Evolutionary conservation across 1,284 basidiomycete species (phyloP), one percentile per base, ranked within the genome.

Genomic region (Rhodotorula sp.): DNA sequence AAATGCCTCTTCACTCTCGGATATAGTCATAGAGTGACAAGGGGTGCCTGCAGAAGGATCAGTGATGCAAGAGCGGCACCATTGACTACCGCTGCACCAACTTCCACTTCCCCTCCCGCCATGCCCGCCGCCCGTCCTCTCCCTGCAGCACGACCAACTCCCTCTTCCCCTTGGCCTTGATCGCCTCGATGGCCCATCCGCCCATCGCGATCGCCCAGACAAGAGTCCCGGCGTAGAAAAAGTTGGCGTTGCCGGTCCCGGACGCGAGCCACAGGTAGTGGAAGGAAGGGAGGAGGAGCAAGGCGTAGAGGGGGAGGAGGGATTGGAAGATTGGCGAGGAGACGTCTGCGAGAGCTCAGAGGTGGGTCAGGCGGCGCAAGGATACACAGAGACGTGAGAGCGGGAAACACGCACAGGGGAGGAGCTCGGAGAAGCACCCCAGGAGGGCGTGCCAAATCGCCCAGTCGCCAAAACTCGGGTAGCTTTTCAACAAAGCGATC

Each of bases 161-260:
- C 49, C 72, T 58, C 62, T 54, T 70, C n/a, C 68, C 70, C n/a
- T 39, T 26, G 29, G 70, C 73, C 46, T 67, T 54, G 51, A 72
- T 39, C 26, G 68, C 67, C 62, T 75, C 75, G 20, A 75, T 46
- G 12, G 58, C 39, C 63, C 74, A 64, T 5, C 68, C 70, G 2
- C 73, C 73, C 59, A 72, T 69, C 0, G 21, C 48, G 4, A 74
- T 49, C 0, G 75, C 93, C 81, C 95, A 95, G 7, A 99, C 95
- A 76, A 98, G 85, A 3, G 93, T 97, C 7, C 91, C 90, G 0
- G 96, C 96, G 79, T 97, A 99, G 84, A 93, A 98, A 83, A 99
- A 99, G 81, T 99, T 99, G 58, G 96, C 94, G 79, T 99, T 99
- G 2, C 94, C 96, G 8, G 93, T 92, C 0, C 94, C 95, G 63